Conservation (phyloP, 169 alveolate species). For the Babesia ovata region DNA sequence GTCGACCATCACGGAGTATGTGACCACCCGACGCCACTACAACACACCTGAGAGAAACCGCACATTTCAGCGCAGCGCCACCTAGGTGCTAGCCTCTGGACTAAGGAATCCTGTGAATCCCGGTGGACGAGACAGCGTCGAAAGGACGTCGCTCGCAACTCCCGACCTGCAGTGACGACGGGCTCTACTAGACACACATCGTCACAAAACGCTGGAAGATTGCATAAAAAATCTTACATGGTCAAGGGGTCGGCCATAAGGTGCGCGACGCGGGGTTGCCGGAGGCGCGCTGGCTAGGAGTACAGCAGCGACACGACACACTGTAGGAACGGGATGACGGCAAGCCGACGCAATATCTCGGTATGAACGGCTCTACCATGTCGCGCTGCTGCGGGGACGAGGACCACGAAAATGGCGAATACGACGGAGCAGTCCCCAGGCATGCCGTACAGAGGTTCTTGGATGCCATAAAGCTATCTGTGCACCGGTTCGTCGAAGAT, state of each 20-base stretch:
- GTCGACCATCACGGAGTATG: neutral
- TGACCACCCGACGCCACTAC: constrained; percentile 7
- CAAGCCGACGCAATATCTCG: neutral
- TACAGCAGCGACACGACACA: neutral
- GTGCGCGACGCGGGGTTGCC: neutral
- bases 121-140: too few species aligned
- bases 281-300: neutral
- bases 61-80: too few species aligned
- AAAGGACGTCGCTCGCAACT: too few species aligned
- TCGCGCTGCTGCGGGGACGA: neutral
- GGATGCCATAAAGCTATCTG: neutral
- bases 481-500: neutral
- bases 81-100: neutral
- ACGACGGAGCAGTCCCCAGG: neutral
- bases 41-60: neutral
- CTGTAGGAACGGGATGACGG: constrained; percentile 2
- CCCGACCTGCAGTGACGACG: too few species aligned
- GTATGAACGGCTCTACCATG: neutral
- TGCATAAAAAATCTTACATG: too few species aligned
- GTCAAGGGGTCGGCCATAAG: neutral
- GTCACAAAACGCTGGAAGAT: too few species aligned
- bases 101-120: neutral
- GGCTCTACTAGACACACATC: too few species aligned
- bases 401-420: neutral
- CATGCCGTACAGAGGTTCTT: neutral